Percentiles rank a stretch among this genome's conserved stretches.
Conservation (phyloP, 768 basidiomycete genomes). For the Polyporus arcularius region DNA sequence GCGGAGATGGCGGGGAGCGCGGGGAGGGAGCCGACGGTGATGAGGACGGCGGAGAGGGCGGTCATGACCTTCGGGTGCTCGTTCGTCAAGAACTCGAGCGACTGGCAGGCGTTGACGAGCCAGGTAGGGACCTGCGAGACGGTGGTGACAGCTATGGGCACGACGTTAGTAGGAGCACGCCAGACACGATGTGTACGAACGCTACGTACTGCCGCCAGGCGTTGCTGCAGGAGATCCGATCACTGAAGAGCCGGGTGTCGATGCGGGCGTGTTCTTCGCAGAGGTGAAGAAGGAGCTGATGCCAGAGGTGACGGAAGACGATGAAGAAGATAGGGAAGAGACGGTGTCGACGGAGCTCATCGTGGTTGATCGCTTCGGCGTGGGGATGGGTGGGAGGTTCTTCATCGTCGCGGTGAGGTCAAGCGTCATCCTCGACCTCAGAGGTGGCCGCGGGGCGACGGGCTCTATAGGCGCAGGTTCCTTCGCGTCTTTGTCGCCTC, state of each 20-base stretch:
- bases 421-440: constrained; percentile 22
- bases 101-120: constrained; percentile 76
- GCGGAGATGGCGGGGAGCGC: constrained; percentile 68
- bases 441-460: constrained; percentile 14
- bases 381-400: constrained; percentile 27
- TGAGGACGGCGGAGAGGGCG: constrained; percentile 73
- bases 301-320: constrained; percentile 12
- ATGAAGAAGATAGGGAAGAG: constrained; percentile 18
- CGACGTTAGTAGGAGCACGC: background rate
- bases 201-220: constrained; percentile 21
- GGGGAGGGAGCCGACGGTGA: constrained; percentile 76
- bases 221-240: constrained; percentile 20
- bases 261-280: constrained; percentile 11
- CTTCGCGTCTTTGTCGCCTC: constrained; percentile 47
- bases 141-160: constrained; percentile 37
- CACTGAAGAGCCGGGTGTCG: constrained; percentile 9
- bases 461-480: constrained; percentile 20
- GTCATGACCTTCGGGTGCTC: constrained; percentile 80
- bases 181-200: background rate
- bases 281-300: constrained; percentile 18
- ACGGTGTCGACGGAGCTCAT: constrained; percentile 26
- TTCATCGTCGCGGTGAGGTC: constrained; percentile 26
- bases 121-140: constrained; percentile 68
- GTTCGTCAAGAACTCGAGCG: constrained; percentile 69
- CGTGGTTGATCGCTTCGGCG: constrained; percentile 27